Conservation (phyloP, 2,329 filamentous ascomycete species). For the Colletotrichum graminicola region DNA sequence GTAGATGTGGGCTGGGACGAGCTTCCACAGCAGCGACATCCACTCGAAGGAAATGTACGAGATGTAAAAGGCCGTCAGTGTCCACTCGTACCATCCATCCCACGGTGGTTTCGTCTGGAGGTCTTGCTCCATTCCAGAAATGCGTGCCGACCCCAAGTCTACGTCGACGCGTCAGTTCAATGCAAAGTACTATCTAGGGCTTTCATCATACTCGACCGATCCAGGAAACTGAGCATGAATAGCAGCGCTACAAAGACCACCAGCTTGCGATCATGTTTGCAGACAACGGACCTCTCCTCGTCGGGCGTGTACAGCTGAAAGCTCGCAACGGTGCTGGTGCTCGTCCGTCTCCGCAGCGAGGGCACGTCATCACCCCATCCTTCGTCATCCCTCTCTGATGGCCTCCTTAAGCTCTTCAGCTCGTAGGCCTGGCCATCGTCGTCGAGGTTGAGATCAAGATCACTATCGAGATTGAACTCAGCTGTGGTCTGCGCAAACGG, state of each 20-base stretch:
- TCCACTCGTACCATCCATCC: slow-evolving; percentile 69
- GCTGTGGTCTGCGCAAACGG: slow-evolving; percentile 57
- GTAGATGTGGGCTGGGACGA: slow-evolving; percentile 72
- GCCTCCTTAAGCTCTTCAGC: slow-evolving; percentile 43
- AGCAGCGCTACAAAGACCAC: slow-evolving; percentile 85
- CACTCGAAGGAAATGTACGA: slow-evolving; percentile 75
- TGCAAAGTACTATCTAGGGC: not conserved
- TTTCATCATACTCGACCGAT: slow-evolving; percentile 78
- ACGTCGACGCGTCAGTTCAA: slow-evolving; percentile 17
- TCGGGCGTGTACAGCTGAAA: slow-evolving; percentile 66
- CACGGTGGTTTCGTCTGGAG: slow-evolving; percentile 63
- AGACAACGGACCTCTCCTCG: slow-evolving; percentile 79
- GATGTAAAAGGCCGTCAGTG: slow-evolving; percentile 72
- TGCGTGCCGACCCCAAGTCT: slow-evolving; percentile 74
- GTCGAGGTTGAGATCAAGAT: slow-evolving; percentile 47
- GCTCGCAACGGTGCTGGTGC: slow-evolving; percentile 52
- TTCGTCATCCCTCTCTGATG: slow-evolving; percentile 44
- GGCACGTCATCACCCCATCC: slow-evolving; percentile 50
- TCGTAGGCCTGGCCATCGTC: slow-evolving; percentile 51
- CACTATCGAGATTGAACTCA: slow-evolving; percentile 53
- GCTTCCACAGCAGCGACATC: slow-evolving; percentile 72
- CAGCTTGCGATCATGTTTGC: slow-evolving; percentile 81
- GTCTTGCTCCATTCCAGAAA: slow-evolving; percentile 74
- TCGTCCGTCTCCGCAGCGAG: slow-evolving; percentile 44
- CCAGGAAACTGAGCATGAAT: slow-evolving; percentile 87